Evolutionary conservation across 2,329 filamentous ascomycete species (phyloP).

Genomic region (Lachnellula willkommii): DNA sequence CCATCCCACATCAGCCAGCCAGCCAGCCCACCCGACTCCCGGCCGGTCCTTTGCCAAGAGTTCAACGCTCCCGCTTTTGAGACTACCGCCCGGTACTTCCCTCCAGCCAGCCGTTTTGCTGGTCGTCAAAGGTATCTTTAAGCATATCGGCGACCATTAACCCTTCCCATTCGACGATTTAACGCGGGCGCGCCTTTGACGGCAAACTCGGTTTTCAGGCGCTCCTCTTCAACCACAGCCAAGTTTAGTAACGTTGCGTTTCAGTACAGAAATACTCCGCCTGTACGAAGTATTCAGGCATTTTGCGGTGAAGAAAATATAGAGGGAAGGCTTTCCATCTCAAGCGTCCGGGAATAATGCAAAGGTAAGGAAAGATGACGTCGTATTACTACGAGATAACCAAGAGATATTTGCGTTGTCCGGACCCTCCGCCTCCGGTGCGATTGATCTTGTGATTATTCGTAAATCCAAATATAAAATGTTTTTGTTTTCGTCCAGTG

Average conservation of each 20-base stretch:
- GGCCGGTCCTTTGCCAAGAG: no score
- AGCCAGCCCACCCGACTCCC: not conserved
- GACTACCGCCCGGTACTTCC: not conserved
- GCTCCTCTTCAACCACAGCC: not conserved
- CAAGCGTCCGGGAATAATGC: not conserved
- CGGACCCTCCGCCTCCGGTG: not conserved
- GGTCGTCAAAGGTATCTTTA: not conserved
- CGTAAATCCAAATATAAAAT: not conserved
- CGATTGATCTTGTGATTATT: no score
- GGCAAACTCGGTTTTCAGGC: not conserved
- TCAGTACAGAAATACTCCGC: not conserved
- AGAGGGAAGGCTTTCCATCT: not conserved
- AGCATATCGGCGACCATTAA: not conserved
- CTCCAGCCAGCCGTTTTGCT: not conserved
- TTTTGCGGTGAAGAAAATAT: no score
- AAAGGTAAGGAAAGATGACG: not conserved
- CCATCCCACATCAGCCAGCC: not conserved
- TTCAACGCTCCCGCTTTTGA: not conserved
- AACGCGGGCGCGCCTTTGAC: not conserved
- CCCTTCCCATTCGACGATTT: not conserved
- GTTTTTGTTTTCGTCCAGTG: no score
- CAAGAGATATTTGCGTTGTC: not conserved
- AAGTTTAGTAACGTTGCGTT: not conserved
- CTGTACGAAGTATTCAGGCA: no score
- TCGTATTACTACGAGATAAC: not conserved